These are phyloP conservation scores for Malassezia japonica DNA, from an alignment of 1,284 basidiomycete species.

Conservation along the genomic window DNA sequence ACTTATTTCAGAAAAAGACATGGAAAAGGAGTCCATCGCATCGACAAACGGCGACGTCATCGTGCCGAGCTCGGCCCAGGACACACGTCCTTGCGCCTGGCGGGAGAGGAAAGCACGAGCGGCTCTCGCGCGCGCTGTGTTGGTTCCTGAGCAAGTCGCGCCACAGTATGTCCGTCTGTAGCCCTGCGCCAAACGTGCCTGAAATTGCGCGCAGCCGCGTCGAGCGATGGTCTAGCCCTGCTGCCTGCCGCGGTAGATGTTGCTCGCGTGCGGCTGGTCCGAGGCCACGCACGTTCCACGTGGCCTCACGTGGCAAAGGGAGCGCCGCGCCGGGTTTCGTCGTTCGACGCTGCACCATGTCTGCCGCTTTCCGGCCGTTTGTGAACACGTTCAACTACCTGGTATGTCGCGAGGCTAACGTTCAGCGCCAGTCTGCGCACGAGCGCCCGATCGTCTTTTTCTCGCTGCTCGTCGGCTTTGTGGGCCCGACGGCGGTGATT, in stretches of 20 bases:
- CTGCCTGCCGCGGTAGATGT: conserved; percentile 1
- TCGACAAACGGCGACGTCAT: conserved; percentile 1
- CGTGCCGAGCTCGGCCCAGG: neutral
- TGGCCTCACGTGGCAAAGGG: conserved; percentile 5
- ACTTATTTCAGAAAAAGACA: conserved; percentile 2
- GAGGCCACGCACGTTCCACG: too few species aligned
- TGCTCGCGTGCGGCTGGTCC: neutral
- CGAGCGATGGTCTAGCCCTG: too few species aligned
- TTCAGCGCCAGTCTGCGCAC: conserved; percentile 70
- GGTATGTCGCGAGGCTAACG: conserved; percentile 19
- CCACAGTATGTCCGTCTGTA: too few species aligned
- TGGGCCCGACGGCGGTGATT: conserved; percentile 61
- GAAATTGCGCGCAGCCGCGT: too few species aligned
- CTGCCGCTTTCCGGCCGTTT: conserved; percentile 29
- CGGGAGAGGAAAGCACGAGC: too few species aligned
- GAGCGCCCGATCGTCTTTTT: conserved; percentile 87
- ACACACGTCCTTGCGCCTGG: too few species aligned
- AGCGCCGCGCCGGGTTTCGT: neutral
- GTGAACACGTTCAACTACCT: conserved; percentile 39
- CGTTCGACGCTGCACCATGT: conserved; percentile 8
- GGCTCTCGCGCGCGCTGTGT: too few species aligned
- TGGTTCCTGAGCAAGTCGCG: too few species aligned
- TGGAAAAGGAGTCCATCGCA: neutral
- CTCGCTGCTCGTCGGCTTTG: conserved; percentile 63
- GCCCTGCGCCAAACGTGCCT: too few species aligned